phyloP scores from a whole-genome alignment of 345 rosid genomes.

The Gossypium australe region DNA sequence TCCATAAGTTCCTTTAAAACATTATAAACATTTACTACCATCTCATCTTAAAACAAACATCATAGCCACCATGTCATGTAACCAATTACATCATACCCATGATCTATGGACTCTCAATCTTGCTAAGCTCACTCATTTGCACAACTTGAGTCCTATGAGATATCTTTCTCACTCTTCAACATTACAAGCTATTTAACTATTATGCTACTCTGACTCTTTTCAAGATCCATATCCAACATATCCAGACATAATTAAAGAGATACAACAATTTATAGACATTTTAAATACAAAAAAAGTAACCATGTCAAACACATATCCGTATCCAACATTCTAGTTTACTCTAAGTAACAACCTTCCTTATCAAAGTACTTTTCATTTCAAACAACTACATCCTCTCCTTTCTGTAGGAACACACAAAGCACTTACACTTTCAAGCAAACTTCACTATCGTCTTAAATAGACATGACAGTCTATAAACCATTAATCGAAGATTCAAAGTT shows the following conservation, averaged over 20 bases:
- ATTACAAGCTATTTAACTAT: not conserved
- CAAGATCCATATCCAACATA: fast-evolving
- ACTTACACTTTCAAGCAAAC: not conserved
- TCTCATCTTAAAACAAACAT: too few species aligned
- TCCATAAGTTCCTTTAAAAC: too few species aligned
- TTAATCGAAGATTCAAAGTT: not conserved
- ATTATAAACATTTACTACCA: too few species aligned
- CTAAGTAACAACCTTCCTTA: too few species aligned
- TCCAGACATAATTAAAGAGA: too few species aligned
- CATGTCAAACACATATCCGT: not conserved
- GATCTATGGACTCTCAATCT: not conserved
- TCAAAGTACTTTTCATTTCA: not conserved
- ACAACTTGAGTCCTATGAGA: not conserved
- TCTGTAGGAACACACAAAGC: not conserved
- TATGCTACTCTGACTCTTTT: not conserved
- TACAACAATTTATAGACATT: too few species aligned
- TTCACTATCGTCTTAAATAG: not conserved
- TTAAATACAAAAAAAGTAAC: not conserved
- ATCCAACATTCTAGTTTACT: too few species aligned
- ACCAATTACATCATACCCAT: not conserved
- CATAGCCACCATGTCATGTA: too few species aligned
- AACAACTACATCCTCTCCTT: not conserved
- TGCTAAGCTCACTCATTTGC: not conserved
- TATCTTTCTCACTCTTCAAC: not conserved
- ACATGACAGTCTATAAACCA: not conserved